Percentiles rank a stretch among this genome's conserved stretches.
Evolutionary conservation across 2,329 filamentous ascomycete species (phyloP).

Genomic region (Claviceps lovelessii): DNA sequence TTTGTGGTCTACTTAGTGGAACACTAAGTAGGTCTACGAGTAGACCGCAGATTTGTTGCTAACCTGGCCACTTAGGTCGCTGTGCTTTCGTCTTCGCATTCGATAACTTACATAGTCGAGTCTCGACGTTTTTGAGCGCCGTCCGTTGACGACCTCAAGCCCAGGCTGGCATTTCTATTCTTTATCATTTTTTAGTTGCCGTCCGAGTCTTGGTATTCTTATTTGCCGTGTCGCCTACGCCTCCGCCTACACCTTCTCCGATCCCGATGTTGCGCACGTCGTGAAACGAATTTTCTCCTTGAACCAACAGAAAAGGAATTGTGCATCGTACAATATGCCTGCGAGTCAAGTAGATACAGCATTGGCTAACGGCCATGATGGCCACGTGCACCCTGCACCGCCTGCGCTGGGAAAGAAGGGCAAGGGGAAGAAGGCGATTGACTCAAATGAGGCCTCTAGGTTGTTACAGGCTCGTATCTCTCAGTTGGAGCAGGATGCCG

Average conservation of each 20-base stretch:
- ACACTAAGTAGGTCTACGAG: no score
- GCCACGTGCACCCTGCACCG: conserved; percentile 23
- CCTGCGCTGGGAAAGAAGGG: conserved; percentile 51
- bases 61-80: conserved; percentile 4
- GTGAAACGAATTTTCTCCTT: conserved; percentile 8
- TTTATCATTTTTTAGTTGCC: neutral
- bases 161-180: neutral
- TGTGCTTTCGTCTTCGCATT: neutral
- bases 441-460: conserved; percentile 81
- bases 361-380: conserved; percentile 28
- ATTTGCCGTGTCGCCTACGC: neutral
- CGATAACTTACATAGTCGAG: neutral
- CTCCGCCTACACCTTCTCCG: neutral
- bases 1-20: no score
- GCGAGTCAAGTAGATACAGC: conserved; percentile 27
- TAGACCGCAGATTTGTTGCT: conserved; percentile 2
- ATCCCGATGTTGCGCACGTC: conserved; percentile 1
- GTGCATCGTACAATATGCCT: conserved; percentile 20
- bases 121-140: neutral
- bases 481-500: conserved; percentile 84
- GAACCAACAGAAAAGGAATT: conserved; percentile 7
- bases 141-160: neutral
- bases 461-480: conserved; percentile 86
- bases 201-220: neutral
- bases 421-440: conserved; percentile 71